These are phyloP conservation scores for Pseudogymnoascus sp. DNA, from an alignment of 2,329 filamentous ascomycete genomes.

Conservation along the genomic window DNA sequence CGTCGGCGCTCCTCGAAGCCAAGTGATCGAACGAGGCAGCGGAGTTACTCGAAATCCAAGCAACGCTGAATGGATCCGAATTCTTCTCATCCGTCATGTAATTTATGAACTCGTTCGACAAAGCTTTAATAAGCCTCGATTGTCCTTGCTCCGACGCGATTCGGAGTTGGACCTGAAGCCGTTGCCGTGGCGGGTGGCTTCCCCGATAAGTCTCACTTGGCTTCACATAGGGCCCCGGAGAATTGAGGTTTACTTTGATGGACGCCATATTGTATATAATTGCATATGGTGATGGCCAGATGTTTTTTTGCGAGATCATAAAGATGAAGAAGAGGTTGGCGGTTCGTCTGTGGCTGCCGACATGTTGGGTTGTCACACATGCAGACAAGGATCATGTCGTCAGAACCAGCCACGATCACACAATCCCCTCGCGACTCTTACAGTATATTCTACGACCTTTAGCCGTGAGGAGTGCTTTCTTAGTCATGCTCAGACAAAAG, in stretches of 20 bases:
- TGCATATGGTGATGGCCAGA: constrained; percentile 1
- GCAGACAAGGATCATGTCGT: constrained; percentile 1
- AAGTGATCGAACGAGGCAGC: constrained; percentile 38
- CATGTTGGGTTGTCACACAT: neutral
- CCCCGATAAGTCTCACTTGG: constrained; percentile 1
- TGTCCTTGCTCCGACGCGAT: constrained; percentile 30
- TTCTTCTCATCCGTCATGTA: constrained; percentile 23
- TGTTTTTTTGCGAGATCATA: neutral
- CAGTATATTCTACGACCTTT: neutral
- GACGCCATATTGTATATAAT: constrained; percentile 4
- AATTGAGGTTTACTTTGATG: constrained; percentile 4
- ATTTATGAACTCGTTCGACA: constrained; percentile 32
- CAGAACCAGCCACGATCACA: constrained; percentile 1
- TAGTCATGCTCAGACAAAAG: neutral
- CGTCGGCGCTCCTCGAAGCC: constrained; percentile 31
- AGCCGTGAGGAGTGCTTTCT: neutral
- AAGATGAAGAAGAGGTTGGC: neutral
- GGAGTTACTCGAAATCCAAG: constrained; percentile 39
- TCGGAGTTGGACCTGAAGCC: constrained; percentile 17
- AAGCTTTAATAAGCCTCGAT: constrained; percentile 26
- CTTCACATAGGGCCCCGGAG: neutral
- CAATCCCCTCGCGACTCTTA: neutral
- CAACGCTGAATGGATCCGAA: constrained; percentile 32
- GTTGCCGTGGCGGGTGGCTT: neutral
- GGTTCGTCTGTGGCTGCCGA: neutral